Evolutionary conservation across 257 asterid species (phyloP).

Genomic region (Marsdenia floribunda): DNA sequence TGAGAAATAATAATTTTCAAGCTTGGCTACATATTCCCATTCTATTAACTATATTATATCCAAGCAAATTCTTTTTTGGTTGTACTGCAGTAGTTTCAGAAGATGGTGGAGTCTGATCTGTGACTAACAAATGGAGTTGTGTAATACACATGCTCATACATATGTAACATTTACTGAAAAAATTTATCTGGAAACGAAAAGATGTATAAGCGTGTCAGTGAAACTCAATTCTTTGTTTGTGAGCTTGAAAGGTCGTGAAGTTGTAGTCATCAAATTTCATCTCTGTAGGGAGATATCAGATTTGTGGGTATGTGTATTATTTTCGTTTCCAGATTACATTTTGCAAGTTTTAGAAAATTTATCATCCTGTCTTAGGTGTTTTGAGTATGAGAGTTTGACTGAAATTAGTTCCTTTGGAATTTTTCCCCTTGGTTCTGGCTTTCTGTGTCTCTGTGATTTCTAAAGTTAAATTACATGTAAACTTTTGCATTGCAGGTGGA

Average conservation of each 20-base stretch:
- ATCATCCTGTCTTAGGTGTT: background rate
- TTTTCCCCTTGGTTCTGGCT: background rate
- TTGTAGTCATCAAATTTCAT: background rate
- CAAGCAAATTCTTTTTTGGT: background rate
- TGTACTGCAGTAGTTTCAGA: background rate
- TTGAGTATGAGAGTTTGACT: background rate
- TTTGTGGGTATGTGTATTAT: background rate
- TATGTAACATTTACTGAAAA: background rate
- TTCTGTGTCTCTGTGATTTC: background rate
- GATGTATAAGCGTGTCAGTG: background rate
- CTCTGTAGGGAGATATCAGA: background rate
- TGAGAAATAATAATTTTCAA: background rate
- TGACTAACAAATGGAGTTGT: background rate
- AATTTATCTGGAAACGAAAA: background rate
- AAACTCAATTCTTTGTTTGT: background rate
- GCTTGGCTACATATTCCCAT: background rate
- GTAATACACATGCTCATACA: background rate
- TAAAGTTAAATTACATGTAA: background rate
- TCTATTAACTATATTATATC: background rate
- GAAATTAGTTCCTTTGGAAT: background rate
- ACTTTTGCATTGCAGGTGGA: constrained; percentile 56
- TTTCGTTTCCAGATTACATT: background rate
- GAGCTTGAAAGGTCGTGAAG: background rate
- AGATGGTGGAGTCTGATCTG: background rate
- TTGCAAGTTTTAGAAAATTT: background rate